Base-by-base conservation (phyloP, 345 rosid species). In the Rhizophora apiculata region DNA sequence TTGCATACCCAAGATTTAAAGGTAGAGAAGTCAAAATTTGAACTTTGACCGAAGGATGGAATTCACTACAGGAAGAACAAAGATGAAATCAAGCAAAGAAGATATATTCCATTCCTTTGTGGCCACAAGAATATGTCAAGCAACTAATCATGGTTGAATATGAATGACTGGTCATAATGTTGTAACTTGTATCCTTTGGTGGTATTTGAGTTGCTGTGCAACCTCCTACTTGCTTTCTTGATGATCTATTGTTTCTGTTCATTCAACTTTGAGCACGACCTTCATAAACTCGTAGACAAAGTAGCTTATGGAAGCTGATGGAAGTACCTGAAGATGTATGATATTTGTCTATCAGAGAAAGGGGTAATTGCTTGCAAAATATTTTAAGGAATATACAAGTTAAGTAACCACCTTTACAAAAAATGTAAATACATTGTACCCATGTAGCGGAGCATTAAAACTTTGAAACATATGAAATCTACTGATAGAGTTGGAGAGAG, bases 231-330 rank as follows among this genome's bases (percentile, higher is more conserved):
- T 60, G 62, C 46, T 77, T 9, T 62, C 67, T 16, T 8, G 68
- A 49, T 22, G 72, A 62, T 54, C 73, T 27, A 36, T 43, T 4
- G 51, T 69, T 78, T 51, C 64, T 29, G 71, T 60, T 82, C 86
- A 86, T 68, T 85, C 87, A 75, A 89, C 97, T 77, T 84, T 77
- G 76, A 89, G 78, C 65, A 89, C 82, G 74, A 92, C 82, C 85
- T 92, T 92, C 98, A 88, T 92, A 78, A 68, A 90, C 81, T 92
- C 96, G 0, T 90, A 92, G 24, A 90, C 87, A 63, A 92, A 90
- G 81, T 83, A 92, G 82, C 96, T 90, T 55, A 86, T 86, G 0
- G 96, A 77, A 8, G 95, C 98, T 0, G 98, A 92, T 32, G 95
- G 98, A 68, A 90, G 89, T 60, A 90, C 98, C 98, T 90, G 89